A percentile compares a stretch with the other conserved stretches of the same genome.
phyloP scores from a whole-genome alignment of 129 eudicot species.

The Calendula officinalis region DNA sequence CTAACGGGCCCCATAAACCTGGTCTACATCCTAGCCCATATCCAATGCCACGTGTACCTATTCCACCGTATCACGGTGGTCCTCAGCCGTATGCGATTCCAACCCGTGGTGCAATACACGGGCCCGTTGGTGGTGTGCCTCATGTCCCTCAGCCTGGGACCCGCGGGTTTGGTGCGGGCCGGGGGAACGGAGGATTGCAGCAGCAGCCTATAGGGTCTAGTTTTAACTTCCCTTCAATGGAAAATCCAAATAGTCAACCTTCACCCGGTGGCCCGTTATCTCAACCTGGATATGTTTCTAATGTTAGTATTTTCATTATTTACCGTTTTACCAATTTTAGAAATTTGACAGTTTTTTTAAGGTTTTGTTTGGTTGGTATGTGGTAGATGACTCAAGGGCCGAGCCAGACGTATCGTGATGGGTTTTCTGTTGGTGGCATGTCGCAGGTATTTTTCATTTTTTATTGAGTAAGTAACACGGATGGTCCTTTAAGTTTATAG shows the following conservation, averaged over 20 bases:
- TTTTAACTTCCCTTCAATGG: conserved; percentile 66
- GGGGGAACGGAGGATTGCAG: conserved; percentile 77
- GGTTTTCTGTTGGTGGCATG: conserved; percentile 89
- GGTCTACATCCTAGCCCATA: conserved; percentile 75
- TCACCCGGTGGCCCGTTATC: conserved; percentile 83
- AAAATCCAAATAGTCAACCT: conserved; percentile 76
- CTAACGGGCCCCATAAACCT: conserved; percentile 82
- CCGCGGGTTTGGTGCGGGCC: conserved; percentile 84
- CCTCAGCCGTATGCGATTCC: conserved; percentile 96
- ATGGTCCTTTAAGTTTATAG: too few relatives aligned
- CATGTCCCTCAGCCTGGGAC: conserved; percentile 68
- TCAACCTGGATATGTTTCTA: conserved; percentile 85
- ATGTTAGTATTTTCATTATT: conserved; percentile 40
- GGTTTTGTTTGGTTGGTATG: conserved; percentile 3
- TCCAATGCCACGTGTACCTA: conserved; percentile 75
- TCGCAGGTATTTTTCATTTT: conserved; percentile 87
- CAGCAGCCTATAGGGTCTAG: conserved; percentile 62
- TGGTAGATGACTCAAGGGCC: conserved; percentile 72
- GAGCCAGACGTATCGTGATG: conserved; percentile 73
- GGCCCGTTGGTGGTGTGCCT: conserved; percentile 89
- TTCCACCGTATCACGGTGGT: conserved; percentile 77
- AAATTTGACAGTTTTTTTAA: not conserved
- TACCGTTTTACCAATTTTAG: not conserved
- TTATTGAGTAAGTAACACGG: too few relatives aligned
- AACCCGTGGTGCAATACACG: conserved; percentile 80